phyloP scores from a whole-genome alignment of 768 basidiomycete genomes.

The Pisolithus sp. region DNA sequence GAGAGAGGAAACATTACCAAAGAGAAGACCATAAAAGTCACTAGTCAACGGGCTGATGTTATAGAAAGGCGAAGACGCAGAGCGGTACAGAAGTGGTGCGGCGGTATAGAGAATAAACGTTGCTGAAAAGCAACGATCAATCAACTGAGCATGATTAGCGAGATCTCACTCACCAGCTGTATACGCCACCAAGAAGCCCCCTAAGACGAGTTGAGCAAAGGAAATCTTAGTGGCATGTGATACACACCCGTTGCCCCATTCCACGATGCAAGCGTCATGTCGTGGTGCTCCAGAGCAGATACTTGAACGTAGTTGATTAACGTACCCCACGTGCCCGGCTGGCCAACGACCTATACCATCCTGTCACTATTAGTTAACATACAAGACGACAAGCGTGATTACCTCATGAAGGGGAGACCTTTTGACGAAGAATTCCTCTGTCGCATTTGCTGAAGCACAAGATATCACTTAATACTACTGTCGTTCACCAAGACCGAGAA shows the following conservation, averaged over 20 bases:
- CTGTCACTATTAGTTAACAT: not conserved
- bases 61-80: constrained; percentile 81
- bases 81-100: constrained; percentile 78
- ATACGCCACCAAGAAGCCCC: constrained; percentile 48
- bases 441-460: constrained; percentile 61
- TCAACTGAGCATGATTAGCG: not conserved
- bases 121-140: constrained; percentile 33
- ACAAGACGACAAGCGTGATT: not conserved
- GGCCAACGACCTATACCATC: constrained; percentile 60
- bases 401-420: constrained; percentile 75
- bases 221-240: constrained; percentile 29
- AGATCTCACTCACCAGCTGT: constrained; percentile 30
- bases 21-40: constrained; percentile 82
- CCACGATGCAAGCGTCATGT: constrained; percentile 66
- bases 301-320: constrained; percentile 77
- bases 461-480: not conserved
- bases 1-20: constrained; percentile 34
- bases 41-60: constrained; percentile 82
- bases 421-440: constrained; percentile 83
- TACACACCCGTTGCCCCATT: constrained; percentile 59
- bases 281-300: constrained; percentile 62
- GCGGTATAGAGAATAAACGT: constrained; percentile 84
- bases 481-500: not conserved
- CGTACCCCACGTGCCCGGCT: constrained; percentile 80
- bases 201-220: constrained; percentile 21